Evolutionary conservation across 2,329 filamentous ascomycete species (phyloP).

Genomic region (Ascochyta lentis): DNA sequence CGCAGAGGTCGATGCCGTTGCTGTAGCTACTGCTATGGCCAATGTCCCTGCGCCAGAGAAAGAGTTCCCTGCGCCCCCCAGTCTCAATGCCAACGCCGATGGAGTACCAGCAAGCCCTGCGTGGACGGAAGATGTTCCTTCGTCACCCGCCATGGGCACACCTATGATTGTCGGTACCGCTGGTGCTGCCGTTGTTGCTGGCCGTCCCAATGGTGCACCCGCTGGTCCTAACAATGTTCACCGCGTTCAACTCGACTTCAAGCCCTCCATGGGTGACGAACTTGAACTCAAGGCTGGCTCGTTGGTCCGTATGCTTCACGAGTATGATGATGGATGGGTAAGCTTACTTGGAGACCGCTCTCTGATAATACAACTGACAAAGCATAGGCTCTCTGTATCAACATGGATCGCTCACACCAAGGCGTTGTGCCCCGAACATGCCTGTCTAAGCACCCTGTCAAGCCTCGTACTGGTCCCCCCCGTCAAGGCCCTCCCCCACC

Average conservation of each 20-base stretch:
- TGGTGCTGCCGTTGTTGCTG: constrained; percentile 60
- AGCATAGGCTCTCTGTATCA: constrained; percentile 81
- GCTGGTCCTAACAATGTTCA: constrained; percentile 70
- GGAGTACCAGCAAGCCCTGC: constrained; percentile 62
- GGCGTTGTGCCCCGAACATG: constrained; percentile 94
- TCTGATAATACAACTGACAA: constrained; percentile 25
- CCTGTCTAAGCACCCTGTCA: constrained; percentile 88
- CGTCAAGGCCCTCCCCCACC: constrained; percentile 60
- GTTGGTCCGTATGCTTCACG: constrained; percentile 86
- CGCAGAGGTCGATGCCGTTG: constrained; percentile 48
- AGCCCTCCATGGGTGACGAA: constrained; percentile 90
- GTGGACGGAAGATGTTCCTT: constrained; percentile 66
- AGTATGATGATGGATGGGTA: constrained; percentile 99
- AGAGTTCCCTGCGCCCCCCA: constrained; percentile 41
- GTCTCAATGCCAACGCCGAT: constrained; percentile 58
- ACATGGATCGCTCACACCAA: constrained; percentile 87
- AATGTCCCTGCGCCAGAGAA: constrained; percentile 38
- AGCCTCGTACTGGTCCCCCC: constrained; percentile 70
- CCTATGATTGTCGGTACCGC: constrained; percentile 24
- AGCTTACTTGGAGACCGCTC: constrained; percentile 49
- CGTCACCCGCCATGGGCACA: constrained; percentile 49
- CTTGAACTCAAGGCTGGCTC: constrained; percentile 81
- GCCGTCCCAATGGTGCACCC: constrained; percentile 65
- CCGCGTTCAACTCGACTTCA: constrained; percentile 93
- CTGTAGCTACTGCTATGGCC: constrained; percentile 37